Conservation (phyloP, 2,329 filamentous ascomycete genomes). For the Colletotrichum sp. region DNA sequence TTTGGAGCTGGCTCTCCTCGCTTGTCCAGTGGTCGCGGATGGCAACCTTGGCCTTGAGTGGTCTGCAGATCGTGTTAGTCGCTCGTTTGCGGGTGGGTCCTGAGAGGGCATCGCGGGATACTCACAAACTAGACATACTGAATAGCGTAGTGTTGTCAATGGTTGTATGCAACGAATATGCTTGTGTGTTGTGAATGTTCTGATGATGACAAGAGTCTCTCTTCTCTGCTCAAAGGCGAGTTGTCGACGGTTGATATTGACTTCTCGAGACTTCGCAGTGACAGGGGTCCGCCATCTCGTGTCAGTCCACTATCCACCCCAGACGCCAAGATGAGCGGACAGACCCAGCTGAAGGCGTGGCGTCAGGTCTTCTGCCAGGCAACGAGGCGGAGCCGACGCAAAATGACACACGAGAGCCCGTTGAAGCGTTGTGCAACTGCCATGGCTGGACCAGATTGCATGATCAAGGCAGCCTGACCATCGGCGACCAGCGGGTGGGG, state of each 20-base stretch:
- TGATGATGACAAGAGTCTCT: background rate
- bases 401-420: background rate
- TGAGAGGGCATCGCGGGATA: background rate
- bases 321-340: background rate
- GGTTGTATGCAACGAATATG: background rate
- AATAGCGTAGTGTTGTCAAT: background rate
- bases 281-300: background rate
- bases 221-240: background rate
- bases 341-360: background rate
- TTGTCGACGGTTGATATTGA: constrained; percentile 1
- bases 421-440: background rate
- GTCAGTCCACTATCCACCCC: constrained; percentile 5
- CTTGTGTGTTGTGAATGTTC: background rate
- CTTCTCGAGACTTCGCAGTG: background rate
- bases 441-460: background rate
- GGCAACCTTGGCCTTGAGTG: constrained; percentile 45
- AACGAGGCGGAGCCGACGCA: background rate
- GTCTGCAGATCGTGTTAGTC: constrained; percentile 31
- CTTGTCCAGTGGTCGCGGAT: constrained; percentile 50
- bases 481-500: background rate
- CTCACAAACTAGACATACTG: constrained; percentile 9
- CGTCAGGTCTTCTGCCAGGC: background rate
- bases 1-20: constrained; percentile 35
- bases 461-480: background rate
- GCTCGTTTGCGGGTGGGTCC: background rate